Percentiles rank a stretch among this genome's conserved stretches.
Conservation (phyloP, 371 early-diverging fungal species). For the Mortierella sp. region DNA sequence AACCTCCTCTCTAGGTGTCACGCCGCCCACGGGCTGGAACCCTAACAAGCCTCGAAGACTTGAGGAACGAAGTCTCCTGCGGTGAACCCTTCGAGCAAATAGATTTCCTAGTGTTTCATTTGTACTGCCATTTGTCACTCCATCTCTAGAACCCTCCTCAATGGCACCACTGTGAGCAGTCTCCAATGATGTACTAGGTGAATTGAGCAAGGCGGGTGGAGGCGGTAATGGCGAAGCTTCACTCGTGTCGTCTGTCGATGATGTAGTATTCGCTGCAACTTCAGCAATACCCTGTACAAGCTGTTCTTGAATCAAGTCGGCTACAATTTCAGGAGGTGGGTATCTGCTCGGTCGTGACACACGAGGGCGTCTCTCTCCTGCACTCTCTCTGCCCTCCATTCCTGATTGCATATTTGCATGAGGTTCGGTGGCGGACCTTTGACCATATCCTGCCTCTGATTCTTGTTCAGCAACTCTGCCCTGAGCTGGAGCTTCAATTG, state of each 20-base stretch:
- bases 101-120: neutral
- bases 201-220: neutral
- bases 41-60: slow-evolving; percentile 33
- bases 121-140: neutral
- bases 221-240: neutral
- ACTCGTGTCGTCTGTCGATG: neutral
- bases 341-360: slow-evolving; percentile 14
- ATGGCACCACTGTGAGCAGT: slow-evolving; percentile 2
- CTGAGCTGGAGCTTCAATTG: neutral
- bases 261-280: slow-evolving; percentile 5
- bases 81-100: slow-evolving; percentile 19
- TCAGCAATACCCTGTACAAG: slow-evolving; percentile 23
- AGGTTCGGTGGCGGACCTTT: neutral
- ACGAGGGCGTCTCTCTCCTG: slow-evolving; percentile 23
- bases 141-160: slow-evolving; percentile 1
- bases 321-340: slow-evolving; percentile 24
- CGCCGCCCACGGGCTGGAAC: slow-evolving; percentile 13
- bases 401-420: neutral
- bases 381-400: slow-evolving; percentile 1
- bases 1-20: neutral
- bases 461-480: neutral
- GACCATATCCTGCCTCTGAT: neutral
- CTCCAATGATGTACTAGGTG: slow-evolving; percentile 11
- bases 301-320: slow-evolving; percentile 15
- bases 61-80: slow-evolving; percentile 27